Base-by-base conservation (phyloP, 2,329 filamentous ascomycete species). In the Calonectria pseudoreteaudii region DNA sequence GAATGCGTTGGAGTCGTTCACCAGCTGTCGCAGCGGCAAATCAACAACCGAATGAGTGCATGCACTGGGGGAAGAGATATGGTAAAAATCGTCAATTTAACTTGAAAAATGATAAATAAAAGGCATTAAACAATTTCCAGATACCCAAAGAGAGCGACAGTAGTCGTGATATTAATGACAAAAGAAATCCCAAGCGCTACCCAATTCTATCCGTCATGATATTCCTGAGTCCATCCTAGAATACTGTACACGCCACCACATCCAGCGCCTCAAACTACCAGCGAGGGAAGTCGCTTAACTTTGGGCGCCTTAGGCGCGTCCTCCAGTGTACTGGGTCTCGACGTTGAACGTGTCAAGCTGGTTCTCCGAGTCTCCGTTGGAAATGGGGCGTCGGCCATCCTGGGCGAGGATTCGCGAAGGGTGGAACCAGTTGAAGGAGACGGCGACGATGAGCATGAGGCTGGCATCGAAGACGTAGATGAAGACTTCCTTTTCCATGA, bases 401-500 rank as follows among this genome's bases (percentile, higher is more conserved):
- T 10, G 16, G n/a, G 38, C 30, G 4, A 65, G 44, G 20, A 65
- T 65, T 34, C 60, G 60, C 26, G 52, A 69, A 50, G 71, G 71
- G n/a, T 73, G 71, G 66, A 69, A 73, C 7, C 23, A 14, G n/a
- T 60, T 64, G 38, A 77, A 72, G 3, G 75, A 68, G 36, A 78
- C 18, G 1, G 69, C 50, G 72, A 79, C 75, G n/a, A 72, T 68
- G 14, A 77, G n/a, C 82, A 85, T 85, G n/a, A 82, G 74, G 4
- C 78, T 7, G 4, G 82, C 81, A 69, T 85, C 83, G 36, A 85
- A 82, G 10, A 83, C 44, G 52, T 84, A 85, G 7, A 83, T 62
- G 41, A 76, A 80, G 18, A 71, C 74, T 73, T 85, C 83, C 28
- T 83, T 79, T 10, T 56, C 58, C 16, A 84, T 68, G 2, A 84